These are phyloP conservation scores for Actinomortierella wolfii DNA, from an alignment of 371 early-diverging fungal genomes.

Conservation along the genomic window DNA sequence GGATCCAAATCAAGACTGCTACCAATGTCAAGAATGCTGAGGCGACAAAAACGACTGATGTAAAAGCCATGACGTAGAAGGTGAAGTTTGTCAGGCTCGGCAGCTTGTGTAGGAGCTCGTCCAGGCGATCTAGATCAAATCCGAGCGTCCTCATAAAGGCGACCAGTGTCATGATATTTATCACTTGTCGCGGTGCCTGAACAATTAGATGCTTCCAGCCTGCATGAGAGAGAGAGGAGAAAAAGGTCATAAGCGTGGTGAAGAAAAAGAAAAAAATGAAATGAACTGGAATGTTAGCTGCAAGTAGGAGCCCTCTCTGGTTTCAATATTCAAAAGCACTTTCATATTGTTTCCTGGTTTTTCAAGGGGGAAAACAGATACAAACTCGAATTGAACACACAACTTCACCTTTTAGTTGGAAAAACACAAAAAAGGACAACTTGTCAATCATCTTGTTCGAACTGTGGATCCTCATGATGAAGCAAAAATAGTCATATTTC, in stretches of 20 bases:
- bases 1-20: conserved; percentile 60
- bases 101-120: conserved; percentile 7
- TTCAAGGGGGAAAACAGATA: neutral
- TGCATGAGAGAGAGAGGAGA: neutral
- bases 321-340: neutral
- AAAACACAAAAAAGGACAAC: conserved; percentile 64
- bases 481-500: conserved; percentile 61
- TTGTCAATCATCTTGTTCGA: conserved; percentile 50
- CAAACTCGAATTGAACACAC: neutral
- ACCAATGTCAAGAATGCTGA: conserved; percentile 45
- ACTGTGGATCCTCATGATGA: conserved; percentile 56
- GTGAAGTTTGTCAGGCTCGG: conserved; percentile 15
- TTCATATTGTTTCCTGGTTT: neutral
- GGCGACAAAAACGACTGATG: conserved; percentile 52
- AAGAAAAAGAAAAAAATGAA: neutral
- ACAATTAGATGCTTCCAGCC: conserved; percentile 66
- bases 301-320: too few relatives aligned
- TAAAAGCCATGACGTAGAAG: conserved; percentile 47
- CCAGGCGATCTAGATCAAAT: conserved; percentile 7
- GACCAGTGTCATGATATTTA: conserved; percentile 48
- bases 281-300: too few relatives aligned
- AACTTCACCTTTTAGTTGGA: conserved; percentile 54
- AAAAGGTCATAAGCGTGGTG: neutral
- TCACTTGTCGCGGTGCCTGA: conserved; percentile 61
- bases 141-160: conserved; percentile 19